phyloP scores from a whole-genome alignment of 768 basidiomycete species.

The Lentinula boryana region DNA sequence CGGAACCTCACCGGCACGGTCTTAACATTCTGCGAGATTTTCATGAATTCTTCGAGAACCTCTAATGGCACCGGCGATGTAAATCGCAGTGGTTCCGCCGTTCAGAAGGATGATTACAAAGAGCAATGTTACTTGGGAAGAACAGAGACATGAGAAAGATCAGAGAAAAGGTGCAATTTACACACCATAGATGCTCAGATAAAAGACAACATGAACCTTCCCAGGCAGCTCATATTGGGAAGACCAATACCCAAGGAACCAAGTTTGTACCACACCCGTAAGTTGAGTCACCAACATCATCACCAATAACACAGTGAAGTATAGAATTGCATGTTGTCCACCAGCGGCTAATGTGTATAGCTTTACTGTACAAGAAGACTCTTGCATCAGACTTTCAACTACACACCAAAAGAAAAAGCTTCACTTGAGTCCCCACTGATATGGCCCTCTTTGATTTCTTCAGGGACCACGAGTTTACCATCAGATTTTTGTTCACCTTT shows the following conservation, averaged over 20 bases:
- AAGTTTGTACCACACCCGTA: conserved; percentile 12
- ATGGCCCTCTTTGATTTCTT: conserved; percentile 39
- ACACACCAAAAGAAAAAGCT: neutral
- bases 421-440: conserved; percentile 32
- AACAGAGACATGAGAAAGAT: neutral
- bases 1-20: no score
- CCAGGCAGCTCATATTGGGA: conserved; percentile 14
- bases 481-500: conserved; percentile 14
- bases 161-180: conserved; percentile 6
- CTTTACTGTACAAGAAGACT: conserved; percentile 9
- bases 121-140: conserved; percentile 5
- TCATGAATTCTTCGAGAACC: conserved; percentile 37
- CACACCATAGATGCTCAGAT: conserved; percentile 9
- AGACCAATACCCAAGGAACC: conserved; percentile 14
- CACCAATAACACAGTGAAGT: conserved; percentile 10
- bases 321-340: conserved; percentile 9
- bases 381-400: neutral
- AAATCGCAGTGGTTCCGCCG: conserved; percentile 20
- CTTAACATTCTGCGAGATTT: conserved; percentile 40
- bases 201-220: conserved; percentile 13
- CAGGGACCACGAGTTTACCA: conserved; percentile 40
- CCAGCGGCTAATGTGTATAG: conserved; percentile 12
- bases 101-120: conserved; percentile 20
- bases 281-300: conserved; percentile 15
- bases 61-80: conserved; percentile 25